Evolutionary conservation across 2,329 filamentous ascomycete genomes (phyloP).

Genomic region (Dactylonectria estremocensis): DNA sequence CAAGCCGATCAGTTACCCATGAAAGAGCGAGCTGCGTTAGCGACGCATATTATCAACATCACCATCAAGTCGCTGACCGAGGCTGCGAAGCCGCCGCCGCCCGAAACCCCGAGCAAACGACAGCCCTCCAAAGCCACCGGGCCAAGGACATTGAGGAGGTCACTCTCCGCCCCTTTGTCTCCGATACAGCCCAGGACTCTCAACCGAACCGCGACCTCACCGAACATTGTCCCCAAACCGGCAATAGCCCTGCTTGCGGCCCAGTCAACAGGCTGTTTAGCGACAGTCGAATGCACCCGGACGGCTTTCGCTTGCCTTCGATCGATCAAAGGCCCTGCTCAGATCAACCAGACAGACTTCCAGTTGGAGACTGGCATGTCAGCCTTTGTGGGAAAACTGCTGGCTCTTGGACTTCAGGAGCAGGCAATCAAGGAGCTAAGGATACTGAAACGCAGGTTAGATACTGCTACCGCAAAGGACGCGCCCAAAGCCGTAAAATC

Average conservation of each 20-base stretch:
- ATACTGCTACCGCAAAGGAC: slow-evolving; percentile 52
- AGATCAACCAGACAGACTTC: slow-evolving; percentile 70
- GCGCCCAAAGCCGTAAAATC: slow-evolving; percentile 53
- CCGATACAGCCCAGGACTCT: slow-evolving; percentile 74
- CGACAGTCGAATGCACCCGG: slow-evolving; percentile 78
- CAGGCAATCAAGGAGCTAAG: slow-evolving; percentile 79
- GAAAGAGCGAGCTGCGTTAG: slow-evolving; percentile 75
- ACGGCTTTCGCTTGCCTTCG: slow-evolving; percentile 77
- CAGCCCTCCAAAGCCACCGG: slow-evolving; percentile 55
- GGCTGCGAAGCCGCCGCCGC: slow-evolving; percentile 67
- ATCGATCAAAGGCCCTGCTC: slow-evolving; percentile 67
- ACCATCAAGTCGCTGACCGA: slow-evolving; percentile 79
- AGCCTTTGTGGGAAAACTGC: slow-evolving; percentile 76
- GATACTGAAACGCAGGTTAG: slow-evolving; percentile 75
- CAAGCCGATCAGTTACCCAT: slow-evolving; percentile 50
- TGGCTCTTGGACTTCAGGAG: slow-evolving; percentile 76
- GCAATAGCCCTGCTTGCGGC: slow-evolving; percentile 47
- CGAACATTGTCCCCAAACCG: slow-evolving; percentile 56
- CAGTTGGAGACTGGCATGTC: slow-evolving; percentile 84
- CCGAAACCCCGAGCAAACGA: slow-evolving; percentile 51
- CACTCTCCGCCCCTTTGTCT: slow-evolving; percentile 71
- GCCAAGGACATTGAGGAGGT: slow-evolving; percentile 65
- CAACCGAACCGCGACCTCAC: slow-evolving; percentile 73
- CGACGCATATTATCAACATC: slow-evolving; percentile 81
- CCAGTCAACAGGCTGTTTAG: slow-evolving; percentile 63